phyloP scores from a whole-genome alignment of 2,329 filamentous ascomycete genomes.

The Fusarium miscanthi region DNA sequence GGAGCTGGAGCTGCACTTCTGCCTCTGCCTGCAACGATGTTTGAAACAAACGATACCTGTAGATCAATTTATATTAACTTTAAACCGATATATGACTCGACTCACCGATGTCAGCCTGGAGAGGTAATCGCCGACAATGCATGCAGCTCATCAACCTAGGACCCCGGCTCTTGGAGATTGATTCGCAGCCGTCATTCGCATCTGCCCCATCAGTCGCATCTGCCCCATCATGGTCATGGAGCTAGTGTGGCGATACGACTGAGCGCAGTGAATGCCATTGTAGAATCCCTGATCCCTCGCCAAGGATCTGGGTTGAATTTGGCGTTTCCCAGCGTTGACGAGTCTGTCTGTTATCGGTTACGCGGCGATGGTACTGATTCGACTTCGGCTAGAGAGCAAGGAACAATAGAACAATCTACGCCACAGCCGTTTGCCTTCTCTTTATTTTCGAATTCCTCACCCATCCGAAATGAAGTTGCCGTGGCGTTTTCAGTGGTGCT shows the following conservation, averaged over 20 bases:
- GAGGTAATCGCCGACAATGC: conserved; percentile 17
- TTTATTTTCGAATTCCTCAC: conserved; percentile 22
- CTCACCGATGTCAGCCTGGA: conserved; percentile 5
- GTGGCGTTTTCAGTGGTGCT: not conserved
- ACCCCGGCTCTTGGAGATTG: conserved; percentile 9
- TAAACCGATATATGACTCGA: not conserved
- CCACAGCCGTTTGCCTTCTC: conserved; percentile 13
- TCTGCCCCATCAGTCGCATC: not conserved
- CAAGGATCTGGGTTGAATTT: not conserved
- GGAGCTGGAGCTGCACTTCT: not conserved
- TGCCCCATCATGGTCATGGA: not conserved
- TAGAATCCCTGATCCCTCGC: conserved; percentile 4
- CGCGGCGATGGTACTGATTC: not conserved
- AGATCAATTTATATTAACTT: conserved; percentile 1
- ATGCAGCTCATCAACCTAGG: conserved; percentile 12
- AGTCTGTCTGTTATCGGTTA: not conserved
- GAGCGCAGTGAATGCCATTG: not conserved
- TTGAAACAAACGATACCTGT: conserved; percentile 3
- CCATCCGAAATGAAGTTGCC: not conserved
- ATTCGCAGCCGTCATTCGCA: conserved; percentile 1
- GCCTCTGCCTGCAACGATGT: not conserved
- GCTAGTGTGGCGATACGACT: not conserved
- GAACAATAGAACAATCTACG: conserved; percentile 19
- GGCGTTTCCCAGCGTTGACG: not conserved
- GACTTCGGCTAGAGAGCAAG: not conserved